These are phyloP conservation scores for Fusarium sp. DNA, from an alignment of 2,329 filamentous ascomycete genomes.

Conservation along the genomic window DNA sequence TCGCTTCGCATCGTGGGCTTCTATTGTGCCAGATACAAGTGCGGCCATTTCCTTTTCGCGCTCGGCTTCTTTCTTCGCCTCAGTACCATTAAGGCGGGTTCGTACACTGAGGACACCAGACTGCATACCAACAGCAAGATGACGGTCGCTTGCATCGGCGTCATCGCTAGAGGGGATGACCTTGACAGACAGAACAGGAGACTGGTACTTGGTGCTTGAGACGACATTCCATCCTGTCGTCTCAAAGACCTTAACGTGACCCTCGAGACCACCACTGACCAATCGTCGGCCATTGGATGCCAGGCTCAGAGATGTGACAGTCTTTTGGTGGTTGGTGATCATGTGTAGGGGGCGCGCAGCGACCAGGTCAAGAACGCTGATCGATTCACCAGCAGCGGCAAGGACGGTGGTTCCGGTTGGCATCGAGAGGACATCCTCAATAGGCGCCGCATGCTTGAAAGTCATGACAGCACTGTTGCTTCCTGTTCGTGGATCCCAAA, in stretches of 20 bases:
- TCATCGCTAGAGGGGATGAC: constrained; percentile 66
- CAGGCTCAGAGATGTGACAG: constrained; percentile 86
- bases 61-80: constrained; percentile 80
- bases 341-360: constrained; percentile 88
- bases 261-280: constrained; percentile 89
- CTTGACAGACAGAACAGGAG: constrained; percentile 85
- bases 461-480: constrained; percentile 79
- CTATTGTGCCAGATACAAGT: constrained; percentile 79
- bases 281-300: constrained; percentile 84
- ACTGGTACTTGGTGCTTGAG: constrained; percentile 91
- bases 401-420: constrained; percentile 87
- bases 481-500: constrained; percentile 90
- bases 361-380: constrained; percentile 92
- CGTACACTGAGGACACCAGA: constrained; percentile 91
- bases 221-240: constrained; percentile 96
- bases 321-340: constrained; percentile 96
- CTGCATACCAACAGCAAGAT: constrained; percentile 94
- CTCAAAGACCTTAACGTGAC: constrained; percentile 97
- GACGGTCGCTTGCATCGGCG: constrained; percentile 77
- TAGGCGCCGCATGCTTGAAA: constrained; percentile 90
- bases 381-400: constrained; percentile 84
- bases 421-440: constrained; percentile 90
- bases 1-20: constrained; percentile 78
- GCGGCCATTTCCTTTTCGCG: constrained; percentile 87
- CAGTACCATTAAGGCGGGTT: constrained; percentile 85